A percentile compares a stretch with the other conserved stretches of the same genome.
Evolutionary conservation across 2,329 filamentous ascomycete genomes (phyloP).

Genomic region (Zelopaecilomyces penicillatus): DNA sequence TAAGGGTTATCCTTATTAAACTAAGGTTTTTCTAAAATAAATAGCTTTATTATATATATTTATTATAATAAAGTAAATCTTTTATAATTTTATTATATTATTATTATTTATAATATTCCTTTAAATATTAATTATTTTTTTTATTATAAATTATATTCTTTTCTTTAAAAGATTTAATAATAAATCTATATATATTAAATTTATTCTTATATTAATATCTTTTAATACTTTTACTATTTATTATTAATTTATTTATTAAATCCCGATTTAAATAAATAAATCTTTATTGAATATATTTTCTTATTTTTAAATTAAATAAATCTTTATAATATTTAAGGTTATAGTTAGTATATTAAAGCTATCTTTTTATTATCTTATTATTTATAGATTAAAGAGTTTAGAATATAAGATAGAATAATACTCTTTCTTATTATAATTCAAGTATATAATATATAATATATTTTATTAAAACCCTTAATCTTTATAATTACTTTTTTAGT

Average conservation of each 20-base stretch:
- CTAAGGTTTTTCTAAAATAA: too few species aligned
- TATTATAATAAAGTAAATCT: background rate
- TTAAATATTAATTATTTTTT: constrained; percentile 1
- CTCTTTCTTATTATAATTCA: background rate
- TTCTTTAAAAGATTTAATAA: constrained; percentile 1
- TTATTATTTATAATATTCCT: background rate
- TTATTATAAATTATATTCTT: background rate
- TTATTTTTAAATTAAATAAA: too few species aligned
- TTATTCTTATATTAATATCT: constrained; percentile 2
- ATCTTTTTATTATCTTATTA: too few species aligned
- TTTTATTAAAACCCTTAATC: background rate
- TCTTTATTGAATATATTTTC: too few species aligned
- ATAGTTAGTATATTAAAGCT: too few species aligned
- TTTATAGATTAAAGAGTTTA: too few species aligned
- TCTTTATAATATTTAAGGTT: too few species aligned
- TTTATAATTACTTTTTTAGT: too few species aligned
- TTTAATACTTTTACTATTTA: constrained; percentile 2
- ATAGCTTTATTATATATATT: too few species aligned
- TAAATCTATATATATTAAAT: constrained; percentile 2
- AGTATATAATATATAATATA: background rate
- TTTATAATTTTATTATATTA: constrained; percentile 1
- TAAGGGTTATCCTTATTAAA: background rate
- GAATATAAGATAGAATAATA: background rate
- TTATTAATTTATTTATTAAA: constrained; percentile 3
- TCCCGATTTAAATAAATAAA: too few species aligned